A percentile compares a stretch with the other conserved stretches of the same genome.
These are phyloP conservation scores for Flaveria brownii DNA, from an alignment of 129 eudicot genomes.

Conservation along the genomic window DNA sequence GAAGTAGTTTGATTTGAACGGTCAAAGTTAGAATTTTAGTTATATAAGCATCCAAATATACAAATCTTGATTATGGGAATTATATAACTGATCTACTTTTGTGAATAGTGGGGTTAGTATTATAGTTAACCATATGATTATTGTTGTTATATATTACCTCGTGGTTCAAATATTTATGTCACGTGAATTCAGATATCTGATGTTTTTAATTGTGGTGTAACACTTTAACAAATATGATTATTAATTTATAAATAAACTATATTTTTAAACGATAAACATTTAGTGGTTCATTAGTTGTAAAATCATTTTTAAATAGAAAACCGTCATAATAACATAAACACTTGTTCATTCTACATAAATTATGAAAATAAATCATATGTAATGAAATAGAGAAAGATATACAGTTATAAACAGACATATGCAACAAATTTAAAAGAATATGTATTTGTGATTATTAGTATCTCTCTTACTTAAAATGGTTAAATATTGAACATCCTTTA, in stretches of 20 bases:
- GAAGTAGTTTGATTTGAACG: not conserved
- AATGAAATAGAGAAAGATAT: too few species aligned
- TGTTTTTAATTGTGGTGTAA: not conserved
- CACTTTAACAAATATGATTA: not conserved
- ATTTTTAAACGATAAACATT: not conserved
- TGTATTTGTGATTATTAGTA: too few species aligned
- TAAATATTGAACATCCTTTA: not conserved
- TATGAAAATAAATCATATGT: too few species aligned
- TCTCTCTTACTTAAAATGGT: not conserved
- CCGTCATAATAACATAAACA: too few species aligned
- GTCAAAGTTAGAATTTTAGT: constrained; percentile 31
- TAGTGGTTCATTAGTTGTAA: not conserved
- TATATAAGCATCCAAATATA: constrained; percentile 29
- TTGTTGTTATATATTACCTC: constrained; percentile 32
- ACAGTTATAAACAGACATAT: too few species aligned
- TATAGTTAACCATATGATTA: constrained; percentile 31
- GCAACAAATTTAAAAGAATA: too few species aligned
- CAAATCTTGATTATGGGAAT: constrained; percentile 20
- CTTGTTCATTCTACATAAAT: too few species aligned
- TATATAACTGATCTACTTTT: constrained; percentile 29
- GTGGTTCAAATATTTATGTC: constrained; percentile 30
- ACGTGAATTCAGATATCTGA: constrained; percentile 8
- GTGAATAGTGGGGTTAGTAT: constrained; percentile 29
- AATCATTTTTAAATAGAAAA: not conserved
- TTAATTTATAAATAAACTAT: not conserved